phyloP scores from a whole-genome alignment of 192 early-diverging fungal genomes.

The Diversispora epigaea region DNA sequence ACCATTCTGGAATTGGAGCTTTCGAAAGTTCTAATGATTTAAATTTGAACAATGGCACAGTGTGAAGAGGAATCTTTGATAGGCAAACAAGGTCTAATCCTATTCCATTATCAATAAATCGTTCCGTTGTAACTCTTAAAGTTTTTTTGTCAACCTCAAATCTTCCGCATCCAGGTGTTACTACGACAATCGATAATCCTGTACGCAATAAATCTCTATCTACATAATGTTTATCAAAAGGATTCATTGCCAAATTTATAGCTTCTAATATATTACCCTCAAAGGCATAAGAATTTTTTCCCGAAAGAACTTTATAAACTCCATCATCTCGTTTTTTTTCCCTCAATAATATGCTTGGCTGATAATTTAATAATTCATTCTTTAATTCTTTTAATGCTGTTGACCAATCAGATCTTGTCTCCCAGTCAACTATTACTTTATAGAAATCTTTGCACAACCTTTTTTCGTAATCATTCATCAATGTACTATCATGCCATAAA shows the following conservation, averaged over 20 bases:
- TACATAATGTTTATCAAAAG: constrained; percentile 89
- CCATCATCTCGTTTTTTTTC: constrained; percentile 32
- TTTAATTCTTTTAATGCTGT: constrained; percentile 65
- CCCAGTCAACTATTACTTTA: constrained; percentile 93
- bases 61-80: constrained; percentile 80
- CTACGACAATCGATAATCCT: constrained; percentile 82
- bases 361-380: constrained; percentile 72
- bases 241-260: constrained; percentile 94
- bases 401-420: constrained; percentile 74
- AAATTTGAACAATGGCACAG: constrained; percentile 86
- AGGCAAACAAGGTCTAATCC: constrained; percentile 91
- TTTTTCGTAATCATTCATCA: constrained; percentile 53
- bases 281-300: constrained; percentile 77
- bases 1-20: constrained; percentile 37
- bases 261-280: constrained; percentile 97
- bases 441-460: constrained; percentile 90
- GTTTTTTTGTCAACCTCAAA: constrained; percentile 86
- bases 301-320: constrained; percentile 60
- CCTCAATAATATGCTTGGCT: constrained; percentile 64
- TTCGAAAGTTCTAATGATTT: constrained; percentile 50
- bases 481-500: constrained; percentile 38
- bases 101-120: constrained; percentile 90
- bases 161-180: constrained; percentile 87
- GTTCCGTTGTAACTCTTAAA: constrained; percentile 88
- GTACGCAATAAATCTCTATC: constrained; percentile 93